These are phyloP conservation scores for Glycyrrhiza uralensis DNA, from an alignment of 306 rosid genomes.

Conservation along the genomic window DNA sequence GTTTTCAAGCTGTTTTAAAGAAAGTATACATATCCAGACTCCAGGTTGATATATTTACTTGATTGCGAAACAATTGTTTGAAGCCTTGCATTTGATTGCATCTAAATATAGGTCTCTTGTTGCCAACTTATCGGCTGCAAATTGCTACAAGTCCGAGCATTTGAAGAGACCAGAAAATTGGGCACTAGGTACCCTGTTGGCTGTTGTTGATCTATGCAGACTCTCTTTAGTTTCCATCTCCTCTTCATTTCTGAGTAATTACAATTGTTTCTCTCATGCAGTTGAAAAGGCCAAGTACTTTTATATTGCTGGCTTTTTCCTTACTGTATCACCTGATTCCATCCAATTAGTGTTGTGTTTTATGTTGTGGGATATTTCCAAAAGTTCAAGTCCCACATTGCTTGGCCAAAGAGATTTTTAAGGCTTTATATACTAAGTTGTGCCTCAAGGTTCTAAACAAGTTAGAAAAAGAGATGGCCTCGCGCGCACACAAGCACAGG, in stretches of 20 bases:
- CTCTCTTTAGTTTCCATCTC: not conserved
- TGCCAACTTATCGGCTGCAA: conserved; percentile 90
- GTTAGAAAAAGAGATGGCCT: no score
- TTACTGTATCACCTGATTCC: conserved; percentile 91
- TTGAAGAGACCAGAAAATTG: conserved; percentile 78
- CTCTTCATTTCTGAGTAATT: conserved; percentile 1
- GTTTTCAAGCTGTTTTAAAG: not conserved
- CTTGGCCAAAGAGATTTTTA: no score
- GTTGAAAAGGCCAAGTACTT: conserved; percentile 88
- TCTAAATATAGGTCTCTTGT: conserved; percentile 67
- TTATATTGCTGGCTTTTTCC: conserved; percentile 97
- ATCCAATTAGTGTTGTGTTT: no score
- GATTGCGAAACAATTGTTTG: not conserved
- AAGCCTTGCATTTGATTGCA: not conserved
- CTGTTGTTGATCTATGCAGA: not conserved
- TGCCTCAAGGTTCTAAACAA: no score
- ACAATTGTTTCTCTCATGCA: no score
- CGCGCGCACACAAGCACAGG: no score
- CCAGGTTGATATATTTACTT: not conserved
- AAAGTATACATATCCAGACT: not conserved
- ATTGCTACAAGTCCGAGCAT: conserved; percentile 79
- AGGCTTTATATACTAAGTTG: no score
- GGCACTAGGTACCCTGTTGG: conserved; percentile 57
- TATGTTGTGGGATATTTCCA: no score
- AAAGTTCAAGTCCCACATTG: no score